phyloP scores from a whole-genome alignment of 257 asterid species.

The Solanum lycopersicoides region DNA sequence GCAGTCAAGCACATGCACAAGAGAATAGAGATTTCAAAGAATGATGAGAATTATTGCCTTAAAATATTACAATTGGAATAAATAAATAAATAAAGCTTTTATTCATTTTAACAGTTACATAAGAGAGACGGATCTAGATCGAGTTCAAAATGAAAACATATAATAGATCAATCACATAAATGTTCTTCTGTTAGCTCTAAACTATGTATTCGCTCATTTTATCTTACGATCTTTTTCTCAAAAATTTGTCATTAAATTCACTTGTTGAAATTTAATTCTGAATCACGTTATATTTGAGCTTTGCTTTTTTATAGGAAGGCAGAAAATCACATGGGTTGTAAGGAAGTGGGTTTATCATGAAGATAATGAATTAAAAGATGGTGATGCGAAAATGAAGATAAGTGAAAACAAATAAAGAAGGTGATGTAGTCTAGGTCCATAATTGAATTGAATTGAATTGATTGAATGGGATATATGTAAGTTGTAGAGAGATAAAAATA shows the following conservation, averaged over 20 bases:
- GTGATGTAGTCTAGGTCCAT: background rate
- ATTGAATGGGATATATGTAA: constrained; percentile 1
- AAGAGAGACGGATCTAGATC: background rate
- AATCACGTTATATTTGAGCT: background rate
- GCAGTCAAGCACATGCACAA: background rate
- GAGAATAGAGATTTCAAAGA: background rate
- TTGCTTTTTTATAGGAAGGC: background rate
- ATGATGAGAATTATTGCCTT: background rate
- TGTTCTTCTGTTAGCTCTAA: background rate
- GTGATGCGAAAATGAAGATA: background rate
- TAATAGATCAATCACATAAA: background rate
- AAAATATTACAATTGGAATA: background rate
- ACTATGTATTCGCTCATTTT: background rate
- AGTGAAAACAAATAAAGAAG: background rate
- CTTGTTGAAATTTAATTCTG: no score
- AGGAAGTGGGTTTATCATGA: background rate
- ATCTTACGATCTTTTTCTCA: background rate
- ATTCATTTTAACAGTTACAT: background rate
- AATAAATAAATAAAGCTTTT: background rate
- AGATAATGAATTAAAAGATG: background rate
- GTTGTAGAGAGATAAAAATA: background rate
- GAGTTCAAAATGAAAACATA: background rate
- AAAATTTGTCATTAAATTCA: no score
- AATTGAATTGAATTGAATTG: constrained; percentile 21
- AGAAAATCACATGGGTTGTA: background rate